phyloP scores from a whole-genome alignment of 371 early-diverging fungal genomes.

The Mucor plumbeus region DNA sequence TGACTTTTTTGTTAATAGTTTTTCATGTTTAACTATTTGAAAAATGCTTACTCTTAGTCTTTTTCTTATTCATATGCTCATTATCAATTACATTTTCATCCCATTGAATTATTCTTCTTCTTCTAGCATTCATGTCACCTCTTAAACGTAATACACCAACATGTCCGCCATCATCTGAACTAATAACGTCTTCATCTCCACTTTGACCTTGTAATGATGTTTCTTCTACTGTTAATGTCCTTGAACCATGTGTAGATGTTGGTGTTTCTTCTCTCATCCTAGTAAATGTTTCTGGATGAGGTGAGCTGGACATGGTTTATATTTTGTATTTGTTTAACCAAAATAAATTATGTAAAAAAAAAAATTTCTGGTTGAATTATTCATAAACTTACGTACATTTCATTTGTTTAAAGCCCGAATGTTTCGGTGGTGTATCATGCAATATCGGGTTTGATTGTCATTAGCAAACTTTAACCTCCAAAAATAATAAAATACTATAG shows the following conservation, averaged over 20 bases:
- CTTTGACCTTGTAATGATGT: slow-evolving; percentile 19
- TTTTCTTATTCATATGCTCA: slow-evolving; percentile 83
- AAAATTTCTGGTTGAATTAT: not conserved
- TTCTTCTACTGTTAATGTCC: slow-evolving; percentile 44
- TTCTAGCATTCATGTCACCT: slow-evolving; percentile 53
- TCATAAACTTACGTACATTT: not conserved
- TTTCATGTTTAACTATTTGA: not conserved
- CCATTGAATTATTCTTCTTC: slow-evolving; percentile 75
- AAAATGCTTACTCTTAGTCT: slow-evolving; percentile 71
- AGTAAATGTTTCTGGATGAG: slow-evolving; percentile 18
- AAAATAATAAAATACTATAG: no score
- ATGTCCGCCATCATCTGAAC: slow-evolving; percentile 30
- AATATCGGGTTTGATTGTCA: not conserved
- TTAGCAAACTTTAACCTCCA: not conserved
- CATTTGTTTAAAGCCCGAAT: not conserved
- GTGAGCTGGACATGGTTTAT: slow-evolving; percentile 5
- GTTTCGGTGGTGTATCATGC: not conserved
- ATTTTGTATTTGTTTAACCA: not conserved
- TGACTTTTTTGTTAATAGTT: slow-evolving; percentile 38
- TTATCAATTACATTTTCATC: slow-evolving; percentile 86
- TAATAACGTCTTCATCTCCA: slow-evolving; percentile 15
- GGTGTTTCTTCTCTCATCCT: slow-evolving; percentile 35
- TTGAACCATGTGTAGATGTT: slow-evolving; percentile 41
- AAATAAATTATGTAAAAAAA: not conserved
- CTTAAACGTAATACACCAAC: slow-evolving; percentile 57